phyloP scores from a whole-genome alignment of 2,329 filamentous ascomycete genomes.

The Ophiocordyceps camponoti-floridani region DNA sequence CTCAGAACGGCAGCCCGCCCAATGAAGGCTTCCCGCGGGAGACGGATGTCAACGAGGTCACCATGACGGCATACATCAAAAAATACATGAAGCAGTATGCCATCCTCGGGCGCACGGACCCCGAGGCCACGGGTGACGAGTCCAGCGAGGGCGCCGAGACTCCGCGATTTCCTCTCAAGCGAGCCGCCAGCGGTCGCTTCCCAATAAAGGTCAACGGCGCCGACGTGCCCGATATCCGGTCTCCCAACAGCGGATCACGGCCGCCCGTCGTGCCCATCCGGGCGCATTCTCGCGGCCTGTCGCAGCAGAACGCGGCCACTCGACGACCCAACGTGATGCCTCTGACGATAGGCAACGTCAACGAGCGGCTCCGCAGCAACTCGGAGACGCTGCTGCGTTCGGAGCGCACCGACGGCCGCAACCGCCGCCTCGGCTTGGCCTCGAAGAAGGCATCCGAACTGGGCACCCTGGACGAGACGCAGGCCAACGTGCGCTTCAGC shows the following conservation, averaged over 20 bases:
- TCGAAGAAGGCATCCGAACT: conserved; percentile 42
- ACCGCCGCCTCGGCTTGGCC: conserved; percentile 46
- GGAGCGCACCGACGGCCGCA: conserved; percentile 35
- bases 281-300: conserved; percentile 64
- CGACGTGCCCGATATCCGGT: conserved; percentile 49
- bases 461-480: conserved; percentile 42
- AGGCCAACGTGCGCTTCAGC: conserved; percentile 46
- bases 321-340: conserved; percentile 59
- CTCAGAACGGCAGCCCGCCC: conserved; percentile 34
- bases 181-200: conserved; percentile 46
- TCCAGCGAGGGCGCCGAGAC: conserved; percentile 63
- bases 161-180: conserved; percentile 49
- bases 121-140: conserved; percentile 40
- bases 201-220: conserved; percentile 57
- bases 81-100: conserved; percentile 37
- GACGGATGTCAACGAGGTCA: conserved; percentile 43
- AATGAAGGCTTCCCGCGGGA: conserved; percentile 36
- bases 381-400: conserved; percentile 40
- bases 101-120: conserved; percentile 32
- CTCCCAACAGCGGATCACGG: conserved; percentile 40
- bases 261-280: conserved; percentile 58
- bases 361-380: conserved; percentile 49
- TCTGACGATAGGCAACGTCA: conserved; percentile 48
- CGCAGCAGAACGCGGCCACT: conserved; percentile 45
- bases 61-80: conserved; percentile 43